phyloP scores from a whole-genome alignment of 1,284 basidiomycete species.

The Microbotryum scabiosae region DNA sequence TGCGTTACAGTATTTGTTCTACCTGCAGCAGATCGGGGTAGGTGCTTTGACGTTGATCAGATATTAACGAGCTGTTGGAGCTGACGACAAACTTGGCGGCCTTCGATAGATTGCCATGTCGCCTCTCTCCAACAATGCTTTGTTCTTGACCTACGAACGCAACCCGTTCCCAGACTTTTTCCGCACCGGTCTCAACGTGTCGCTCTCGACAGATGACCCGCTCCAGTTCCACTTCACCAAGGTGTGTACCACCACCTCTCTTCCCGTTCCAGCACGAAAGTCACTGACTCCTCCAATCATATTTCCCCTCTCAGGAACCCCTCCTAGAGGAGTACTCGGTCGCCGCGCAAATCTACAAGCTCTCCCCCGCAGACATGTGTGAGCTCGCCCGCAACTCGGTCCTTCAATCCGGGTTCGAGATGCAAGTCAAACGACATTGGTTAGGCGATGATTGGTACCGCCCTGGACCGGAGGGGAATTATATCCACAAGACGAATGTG shows the following conservation, averaged over 20 bases:
- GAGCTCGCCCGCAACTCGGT: conserved; percentile 96
- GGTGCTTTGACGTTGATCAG: background rate
- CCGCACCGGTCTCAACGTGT: conserved; percentile 91
- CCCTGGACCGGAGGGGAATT: conserved; percentile 77
- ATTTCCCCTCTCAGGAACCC: conserved; percentile 61
- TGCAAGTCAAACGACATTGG: conserved; percentile 98
- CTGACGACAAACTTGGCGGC: conserved; percentile 5
- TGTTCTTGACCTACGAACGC: conserved; percentile 93
- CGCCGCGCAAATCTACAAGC: conserved; percentile 60
- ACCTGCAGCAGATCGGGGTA: conserved; percentile 83
- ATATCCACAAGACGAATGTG: conserved; percentile 94
- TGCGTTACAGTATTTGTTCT: conserved; percentile 65
- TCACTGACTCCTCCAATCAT: conserved; percentile 54
- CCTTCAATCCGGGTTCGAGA: conserved; percentile 94
- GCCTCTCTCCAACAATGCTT: conserved; percentile 92
- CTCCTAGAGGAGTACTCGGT: conserved; percentile 96
- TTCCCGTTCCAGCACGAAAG: background rate
- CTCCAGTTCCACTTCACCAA: conserved; percentile 93
- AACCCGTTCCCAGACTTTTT: conserved; percentile 98
- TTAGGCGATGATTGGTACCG: conserved; percentile 82
- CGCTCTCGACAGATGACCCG: conserved; percentile 91
- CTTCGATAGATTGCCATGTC: conserved; percentile 73
- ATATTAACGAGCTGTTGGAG: background rate
- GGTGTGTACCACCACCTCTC: conserved; percentile 43
- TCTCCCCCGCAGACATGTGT: conserved; percentile 46